A percentile compares a stretch with the other conserved stretches of the same genome.
Conservation (phyloP, 2,329 filamentous ascomycete genomes). For the Ophioceras dolichostomum region DNA sequence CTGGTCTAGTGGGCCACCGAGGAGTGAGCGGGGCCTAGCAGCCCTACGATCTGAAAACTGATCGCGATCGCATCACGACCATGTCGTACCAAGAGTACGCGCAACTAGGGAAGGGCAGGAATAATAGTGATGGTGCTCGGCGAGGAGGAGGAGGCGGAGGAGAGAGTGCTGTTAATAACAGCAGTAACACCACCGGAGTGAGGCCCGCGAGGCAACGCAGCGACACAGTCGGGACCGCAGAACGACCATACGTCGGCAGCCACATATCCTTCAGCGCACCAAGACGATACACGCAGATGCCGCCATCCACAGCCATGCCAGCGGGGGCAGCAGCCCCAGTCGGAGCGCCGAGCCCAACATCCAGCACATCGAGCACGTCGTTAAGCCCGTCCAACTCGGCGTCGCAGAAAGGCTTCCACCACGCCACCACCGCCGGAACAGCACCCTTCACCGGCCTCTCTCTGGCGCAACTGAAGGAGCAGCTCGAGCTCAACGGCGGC, state of each 20-base stretch:
- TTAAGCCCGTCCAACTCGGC: conserved; percentile 11
- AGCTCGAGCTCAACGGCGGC: conserved; percentile 1
- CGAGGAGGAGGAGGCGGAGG: too few species aligned
- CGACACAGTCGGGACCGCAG: background rate
- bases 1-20: too few species aligned
- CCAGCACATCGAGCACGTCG: conserved; percentile 8
- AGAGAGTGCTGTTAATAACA: too few species aligned
- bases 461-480: conserved; percentile 3
- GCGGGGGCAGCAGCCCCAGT: background rate
- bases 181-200: background rate
- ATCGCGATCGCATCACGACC: too few species aligned
- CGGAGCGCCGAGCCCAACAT: conserved; percentile 6
- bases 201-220: background rate
- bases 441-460: background rate
- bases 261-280: conserved; percentile 13
- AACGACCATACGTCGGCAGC: conserved; percentile 10
- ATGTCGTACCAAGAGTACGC: conserved; percentile 13
- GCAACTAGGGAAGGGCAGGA: conserved; percentile 7
- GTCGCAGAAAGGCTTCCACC: conserved; percentile 7
- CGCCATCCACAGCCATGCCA: background rate
- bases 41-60: too few species aligned
- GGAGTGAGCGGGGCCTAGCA: too few species aligned
- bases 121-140: too few species aligned
- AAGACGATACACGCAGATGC: too few species aligned
- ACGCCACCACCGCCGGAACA: too few species aligned